Base-by-base conservation (phyloP, 768 basidiomycete species). In the Wakefieldia striispora region DNA sequence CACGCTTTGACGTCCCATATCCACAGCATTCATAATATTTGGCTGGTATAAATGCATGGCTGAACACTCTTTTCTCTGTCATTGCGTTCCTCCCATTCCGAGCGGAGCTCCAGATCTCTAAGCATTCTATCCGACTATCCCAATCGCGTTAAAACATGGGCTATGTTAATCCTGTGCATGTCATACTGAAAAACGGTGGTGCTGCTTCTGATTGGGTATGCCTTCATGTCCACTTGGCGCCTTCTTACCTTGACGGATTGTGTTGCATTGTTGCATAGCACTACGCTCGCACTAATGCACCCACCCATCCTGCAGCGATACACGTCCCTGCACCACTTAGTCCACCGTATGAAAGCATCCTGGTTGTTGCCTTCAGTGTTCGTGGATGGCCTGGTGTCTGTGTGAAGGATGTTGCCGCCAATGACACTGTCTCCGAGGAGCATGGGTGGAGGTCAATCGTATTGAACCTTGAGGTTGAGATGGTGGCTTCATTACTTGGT, bases 361-460 rank as follows among this genome's bases (percentile, higher is more conserved):
- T 44, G 3, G 37, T 43, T 1, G 40, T 67, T 42, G 54, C 45
- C 2, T 66, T 66, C 26, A 55, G 55, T n/a, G 40, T 26, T 26
- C 26, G 6, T 6, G 8, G 26, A 6, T 26, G 26, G 6, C 26
- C 6, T 26, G 65, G 65, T 21, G 57, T 61, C 1, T 51, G 54
- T 12, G 44, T 50, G 0, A 55, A 19, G 46, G 61, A 67, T 27
- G 1, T 66, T 13, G 17, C 13, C 13, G 43, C 61, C 1, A 21
- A 55, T n/a, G 63, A 67, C 13, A 1, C n/a, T 0, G 40, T 63
- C 1, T 38, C 67, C 0, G 59, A 41, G 3, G 34, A 53, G 6
- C 45, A 55, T 2, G 54, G 61, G 4, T 67, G 61, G 53, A 55
- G 66, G 20, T 11, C 49, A 0, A 67, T 51, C 10, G 45, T 48